Percentiles rank a stretch among this genome's conserved stretches.
phyloP scores from a whole-genome alignment of 2,329 filamentous ascomycete species.

The Pezicula radicicola region DNA sequence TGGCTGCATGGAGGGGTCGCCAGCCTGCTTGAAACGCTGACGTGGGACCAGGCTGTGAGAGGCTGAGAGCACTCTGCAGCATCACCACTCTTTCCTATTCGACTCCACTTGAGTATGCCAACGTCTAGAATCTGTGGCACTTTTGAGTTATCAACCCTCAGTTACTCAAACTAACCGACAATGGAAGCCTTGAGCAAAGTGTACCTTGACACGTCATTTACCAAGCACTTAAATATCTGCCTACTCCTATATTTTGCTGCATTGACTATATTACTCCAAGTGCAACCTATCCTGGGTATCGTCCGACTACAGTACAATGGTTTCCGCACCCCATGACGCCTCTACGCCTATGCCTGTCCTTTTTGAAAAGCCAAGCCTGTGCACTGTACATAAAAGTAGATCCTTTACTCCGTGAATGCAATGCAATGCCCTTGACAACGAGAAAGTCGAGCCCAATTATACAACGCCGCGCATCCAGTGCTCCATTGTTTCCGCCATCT shows the following conservation, averaged over 20 bases:
- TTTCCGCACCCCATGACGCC: constrained; percentile 13
- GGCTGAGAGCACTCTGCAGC: constrained; percentile 2
- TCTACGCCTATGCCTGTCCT: constrained; percentile 4
- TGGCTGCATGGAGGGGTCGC: neutral
- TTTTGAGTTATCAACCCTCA: too few species aligned
- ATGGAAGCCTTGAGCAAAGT: neutral
- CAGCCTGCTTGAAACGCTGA: constrained; percentile 3
- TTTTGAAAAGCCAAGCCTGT: constrained; percentile 11
- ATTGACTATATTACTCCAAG: too few species aligned
- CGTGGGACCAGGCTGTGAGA: constrained; percentile 2
- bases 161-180: too few species aligned
- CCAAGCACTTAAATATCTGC: too few species aligned
- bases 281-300: constrained; percentile 19
- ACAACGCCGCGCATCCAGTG: constrained; percentile 16
- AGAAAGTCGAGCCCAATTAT: constrained; percentile 7
- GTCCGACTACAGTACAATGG: constrained; percentile 15
- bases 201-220: neutral
- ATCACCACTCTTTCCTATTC: too few species aligned
- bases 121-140: too few species aligned
- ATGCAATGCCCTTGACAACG: constrained; percentile 12
- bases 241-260: too few species aligned
- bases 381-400: constrained; percentile 13
- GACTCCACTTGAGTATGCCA: too few species aligned
- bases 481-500: neutral
- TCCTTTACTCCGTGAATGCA: constrained; percentile 15